Evolutionary conservation across 2,329 filamentous ascomycete species (phyloP), one percentile per base, ranked within the genome.

Genomic region (Nigrospora osmanthi): DNA sequence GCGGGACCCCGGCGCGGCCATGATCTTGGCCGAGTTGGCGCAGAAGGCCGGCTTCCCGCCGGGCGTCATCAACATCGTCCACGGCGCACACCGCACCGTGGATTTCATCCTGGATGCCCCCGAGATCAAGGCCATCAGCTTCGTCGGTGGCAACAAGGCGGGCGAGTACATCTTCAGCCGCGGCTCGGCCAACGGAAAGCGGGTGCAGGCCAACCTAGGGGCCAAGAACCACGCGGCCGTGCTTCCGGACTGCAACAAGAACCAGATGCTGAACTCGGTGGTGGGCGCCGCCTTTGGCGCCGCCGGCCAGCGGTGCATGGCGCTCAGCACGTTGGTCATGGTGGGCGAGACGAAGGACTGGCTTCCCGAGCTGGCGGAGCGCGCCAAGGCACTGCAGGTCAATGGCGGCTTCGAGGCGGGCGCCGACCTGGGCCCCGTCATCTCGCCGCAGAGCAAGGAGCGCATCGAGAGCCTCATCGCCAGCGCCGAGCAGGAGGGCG

Each of bases 151-250:
- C 67, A 93, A 93, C 74, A 87, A 88, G 73, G 88, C 87, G 9
- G 87, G 87, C 59, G 86, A 91, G 69, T 93, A 93, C 71, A 93
- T 93, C 65, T 93, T 82, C 68, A 67, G 72, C 45, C 80, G 86
- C 46, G 87, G 81, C 31, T 89, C 85, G 2, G 87, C 86, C 59
- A 89, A 91, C 58, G 87, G 88, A 59, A 93, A 93, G 77, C 84
- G 87, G 58, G 86, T 90, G 31, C 88, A 93, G 70, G 87, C 87
- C 63, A 93, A 93, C 68, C 70, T 93, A 49, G 88, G 87, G 35
- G 87, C 87, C 54, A 93, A 93, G 78, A 93, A 93, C 74, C 87
- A 93, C 64, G 87, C 87, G 28, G 85, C 85, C 43, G 82, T 93
- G 30, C 77, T 91, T 49, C 87, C 87, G 15, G 87, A 93, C 71